Conservation (phyloP, 2,329 filamentous ascomycete genomes). For the Penicillium sp. region DNA sequence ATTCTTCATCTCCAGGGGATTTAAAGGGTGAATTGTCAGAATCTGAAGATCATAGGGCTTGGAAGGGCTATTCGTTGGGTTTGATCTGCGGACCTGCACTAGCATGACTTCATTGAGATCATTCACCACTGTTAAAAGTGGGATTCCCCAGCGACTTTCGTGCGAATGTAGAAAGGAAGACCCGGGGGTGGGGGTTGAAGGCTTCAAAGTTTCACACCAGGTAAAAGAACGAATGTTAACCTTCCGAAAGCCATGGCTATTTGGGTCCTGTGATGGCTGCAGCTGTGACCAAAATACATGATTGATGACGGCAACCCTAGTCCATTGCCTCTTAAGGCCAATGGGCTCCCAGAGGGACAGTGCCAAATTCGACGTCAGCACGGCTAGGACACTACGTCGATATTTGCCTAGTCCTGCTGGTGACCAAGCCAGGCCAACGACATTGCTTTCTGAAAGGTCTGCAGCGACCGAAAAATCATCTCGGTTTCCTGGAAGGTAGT, state of each 20-base stretch:
- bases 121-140: constrained; percentile 40
- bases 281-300: constrained; percentile 46
- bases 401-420: constrained; percentile 56
- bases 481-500: constrained; percentile 48
- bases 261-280: constrained; percentile 20
- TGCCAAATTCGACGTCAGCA: constrained; percentile 57
- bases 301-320: constrained; percentile 55
- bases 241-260: constrained; percentile 29
- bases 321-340: constrained; percentile 52
- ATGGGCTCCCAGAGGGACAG: constrained; percentile 58
- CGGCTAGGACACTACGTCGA: constrained; percentile 54
- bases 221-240: constrained; percentile 42
- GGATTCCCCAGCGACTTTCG: constrained; percentile 37
- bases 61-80: constrained; percentile 2
- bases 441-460: constrained; percentile 56
- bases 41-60: constrained; percentile 28
- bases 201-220: constrained; percentile 40
- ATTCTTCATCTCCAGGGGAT: constrained; percentile 4
- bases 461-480: constrained; percentile 57
- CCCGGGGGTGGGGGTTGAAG: constrained; percentile 10
- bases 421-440: constrained; percentile 57
- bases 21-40: constrained; percentile 25
- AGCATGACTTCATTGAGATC: constrained; percentile 42
- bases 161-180: constrained; percentile 8
- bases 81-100: constrained; percentile 26